These are phyloP conservation scores for Fusarium domesticum DNA, from an alignment of 2,329 filamentous ascomycete genomes.

Conservation along the genomic window DNA sequence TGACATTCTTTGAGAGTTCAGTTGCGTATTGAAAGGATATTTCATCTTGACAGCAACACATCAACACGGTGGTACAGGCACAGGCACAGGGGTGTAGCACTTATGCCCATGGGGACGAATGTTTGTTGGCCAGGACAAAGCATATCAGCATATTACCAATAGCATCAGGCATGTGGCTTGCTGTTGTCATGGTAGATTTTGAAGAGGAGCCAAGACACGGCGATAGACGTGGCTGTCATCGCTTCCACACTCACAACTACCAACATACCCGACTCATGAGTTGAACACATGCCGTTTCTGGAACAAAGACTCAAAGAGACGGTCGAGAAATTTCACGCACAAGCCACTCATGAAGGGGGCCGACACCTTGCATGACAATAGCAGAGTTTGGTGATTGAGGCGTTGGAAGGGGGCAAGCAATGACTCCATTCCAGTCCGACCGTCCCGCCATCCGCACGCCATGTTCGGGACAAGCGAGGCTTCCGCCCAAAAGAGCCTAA, in stretches of 20 bases:
- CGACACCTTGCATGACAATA: slow-evolving; percentile 7
- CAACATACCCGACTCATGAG: too few species aligned
- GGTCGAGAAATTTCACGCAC: slow-evolving; percentile 22
- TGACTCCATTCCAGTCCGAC: slow-evolving; percentile 18
- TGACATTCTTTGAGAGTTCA: too few species aligned
- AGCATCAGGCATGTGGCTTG: slow-evolving; percentile 5
- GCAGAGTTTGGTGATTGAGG: neutral
- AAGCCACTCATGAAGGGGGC: slow-evolving; percentile 11
- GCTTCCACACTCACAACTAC: too few species aligned
- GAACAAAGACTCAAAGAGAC: slow-evolving; percentile 4
- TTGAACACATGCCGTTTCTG: slow-evolving; percentile 4
- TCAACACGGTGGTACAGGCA: too few species aligned
- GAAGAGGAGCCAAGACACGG: neutral
- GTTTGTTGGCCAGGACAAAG: slow-evolving; percentile 9
- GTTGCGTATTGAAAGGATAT: neutral
- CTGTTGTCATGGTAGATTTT: slow-evolving; percentile 12
- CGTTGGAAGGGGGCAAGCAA: slow-evolving; percentile 10
- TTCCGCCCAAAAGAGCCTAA: slow-evolving; percentile 14
- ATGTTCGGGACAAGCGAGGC: slow-evolving; percentile 27
- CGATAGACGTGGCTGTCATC: neutral
- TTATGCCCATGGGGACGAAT: neutral
- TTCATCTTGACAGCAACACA: neutral
- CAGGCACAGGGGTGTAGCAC: too few species aligned
- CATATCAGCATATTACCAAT: slow-evolving; percentile 9
- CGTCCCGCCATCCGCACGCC: slow-evolving; percentile 18